Conservation (phyloP, 495 filamentous ascomycete genomes). For the Hyphodiscus hymeniophilus region DNA sequence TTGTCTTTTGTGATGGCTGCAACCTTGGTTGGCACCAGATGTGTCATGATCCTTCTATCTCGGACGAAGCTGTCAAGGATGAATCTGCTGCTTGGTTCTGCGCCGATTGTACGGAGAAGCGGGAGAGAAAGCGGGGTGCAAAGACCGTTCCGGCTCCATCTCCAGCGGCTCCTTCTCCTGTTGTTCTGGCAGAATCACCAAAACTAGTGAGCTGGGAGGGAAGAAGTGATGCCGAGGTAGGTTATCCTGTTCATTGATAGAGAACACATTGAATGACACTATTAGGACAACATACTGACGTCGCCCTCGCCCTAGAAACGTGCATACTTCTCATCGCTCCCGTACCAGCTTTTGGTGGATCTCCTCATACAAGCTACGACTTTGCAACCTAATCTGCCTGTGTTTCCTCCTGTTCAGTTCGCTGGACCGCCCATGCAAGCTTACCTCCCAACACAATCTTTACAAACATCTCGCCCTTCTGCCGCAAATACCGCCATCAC, state of each 20-base stretch:
- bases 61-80: slow-evolving; percentile 55
- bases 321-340: slow-evolving; percentile 36
- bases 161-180: no score
- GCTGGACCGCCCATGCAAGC: slow-evolving; percentile 26
- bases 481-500: slow-evolving; percentile 32
- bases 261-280: no score
- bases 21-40: slow-evolving; percentile 83
- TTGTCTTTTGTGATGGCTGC: slow-evolving; percentile 93
- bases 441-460: slow-evolving; percentile 19
- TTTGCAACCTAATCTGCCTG: slow-evolving; percentile 30
- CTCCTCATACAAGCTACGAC: slow-evolving; percentile 36
- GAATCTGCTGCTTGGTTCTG: slow-evolving; percentile 69
- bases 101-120: slow-evolving; percentile 47
- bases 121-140: neutral
- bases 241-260: slow-evolving; percentile 1
- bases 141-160: no score
- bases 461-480: slow-evolving; percentile 24
- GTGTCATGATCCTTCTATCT: slow-evolving; percentile 81
- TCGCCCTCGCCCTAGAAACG: slow-evolving; percentile 30
- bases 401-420: slow-evolving; percentile 27
- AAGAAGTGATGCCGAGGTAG: slow-evolving; percentile 33
- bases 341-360: slow-evolving; percentile 33
- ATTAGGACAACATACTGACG: no score
- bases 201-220: slow-evolving; percentile 38
- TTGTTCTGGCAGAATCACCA: no score